These are phyloP conservation scores for Phylloporus arenicola DNA, from an alignment of 768 basidiomycete genomes.

Conservation along the genomic window DNA sequence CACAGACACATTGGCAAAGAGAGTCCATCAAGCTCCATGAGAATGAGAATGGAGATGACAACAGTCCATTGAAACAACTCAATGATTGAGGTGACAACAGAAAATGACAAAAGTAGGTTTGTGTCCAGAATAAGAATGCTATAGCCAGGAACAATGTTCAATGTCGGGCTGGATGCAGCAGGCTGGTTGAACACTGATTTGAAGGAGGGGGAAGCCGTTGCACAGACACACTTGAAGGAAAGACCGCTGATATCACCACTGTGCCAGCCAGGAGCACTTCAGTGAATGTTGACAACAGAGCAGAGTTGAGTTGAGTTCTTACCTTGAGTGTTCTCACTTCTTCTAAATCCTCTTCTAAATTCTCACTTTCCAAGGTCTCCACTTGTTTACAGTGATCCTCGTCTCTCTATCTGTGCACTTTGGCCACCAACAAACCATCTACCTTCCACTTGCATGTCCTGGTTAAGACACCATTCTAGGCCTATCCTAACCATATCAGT, in stretches of 20 bases:
- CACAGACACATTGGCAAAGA: slow-evolving; percentile 50
- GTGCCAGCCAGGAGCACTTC: no score
- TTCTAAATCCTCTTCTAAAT: slow-evolving; percentile 62
- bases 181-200: slow-evolving; percentile 27
- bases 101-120: slow-evolving; percentile 85
- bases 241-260: no score
- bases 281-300: no score
- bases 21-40: slow-evolving; percentile 97
- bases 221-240: no score
- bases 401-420: slow-evolving; percentile 63
- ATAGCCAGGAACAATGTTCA: slow-evolving; percentile 75
- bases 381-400: slow-evolving; percentile 61
- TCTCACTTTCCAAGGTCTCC: slow-evolving; percentile 42
- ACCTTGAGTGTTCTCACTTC: slow-evolving; percentile 80
- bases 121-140: slow-evolving; percentile 91
- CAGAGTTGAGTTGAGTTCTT: slow-evolving; percentile 9
- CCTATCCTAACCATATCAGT: no score
- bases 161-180: slow-evolving; percentile 34
- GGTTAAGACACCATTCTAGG: no score
- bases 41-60: slow-evolving; percentile 86
- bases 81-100: slow-evolving; percentile 66
- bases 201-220: slow-evolving; percentile 21
- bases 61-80: slow-evolving; percentile 83
- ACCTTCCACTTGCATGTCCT: slow-evolving; percentile 56
- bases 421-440: slow-evolving; percentile 60